These are phyloP conservation scores for Russula virescens DNA, from an alignment of 768 basidiomycete genomes.

Conservation along the genomic window DNA sequence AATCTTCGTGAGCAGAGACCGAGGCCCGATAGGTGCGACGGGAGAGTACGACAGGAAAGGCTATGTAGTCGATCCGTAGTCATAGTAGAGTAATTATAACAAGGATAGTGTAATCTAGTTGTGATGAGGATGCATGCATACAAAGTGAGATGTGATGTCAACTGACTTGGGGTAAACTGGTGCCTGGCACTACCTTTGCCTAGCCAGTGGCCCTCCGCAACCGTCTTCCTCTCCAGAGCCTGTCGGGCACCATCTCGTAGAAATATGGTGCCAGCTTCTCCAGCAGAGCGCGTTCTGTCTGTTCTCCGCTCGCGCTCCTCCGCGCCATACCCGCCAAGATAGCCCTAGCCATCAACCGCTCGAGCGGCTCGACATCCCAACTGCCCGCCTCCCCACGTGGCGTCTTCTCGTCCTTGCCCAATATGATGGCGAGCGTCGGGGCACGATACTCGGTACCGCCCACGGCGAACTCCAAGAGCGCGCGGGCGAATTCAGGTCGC, in stretches of 20 bases:
- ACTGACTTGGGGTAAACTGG: neutral
- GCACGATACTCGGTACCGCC: neutral
- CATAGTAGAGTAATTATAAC: no score
- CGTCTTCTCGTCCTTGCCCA: neutral
- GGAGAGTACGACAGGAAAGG: no score
- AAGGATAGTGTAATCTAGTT: no score
- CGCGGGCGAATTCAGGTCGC: neutral
- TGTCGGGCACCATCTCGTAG: slow-evolving; percentile 11
- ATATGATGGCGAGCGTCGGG: neutral
- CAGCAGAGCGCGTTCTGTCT: neutral
- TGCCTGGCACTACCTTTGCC: neutral
- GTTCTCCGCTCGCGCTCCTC: neutral
- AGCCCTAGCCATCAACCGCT: slow-evolving; percentile 15
- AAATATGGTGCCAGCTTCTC: slow-evolving; percentile 4
- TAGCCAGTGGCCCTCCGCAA: neutral
- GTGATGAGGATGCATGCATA: neutral
- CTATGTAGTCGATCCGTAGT: neutral
- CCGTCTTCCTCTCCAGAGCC: slow-evolving; percentile 13
- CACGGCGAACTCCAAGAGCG: slow-evolving; percentile 3
- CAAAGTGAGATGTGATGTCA: neutral
- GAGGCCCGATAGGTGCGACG: no score
- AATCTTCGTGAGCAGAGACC: no score
- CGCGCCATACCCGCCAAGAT: neutral
- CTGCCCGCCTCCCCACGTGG: neutral
- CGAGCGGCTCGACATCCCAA: slow-evolving; percentile 23